phyloP scores from a whole-genome alignment of 2,329 filamentous ascomycete species.

The Lithohypha guttulata region DNA sequence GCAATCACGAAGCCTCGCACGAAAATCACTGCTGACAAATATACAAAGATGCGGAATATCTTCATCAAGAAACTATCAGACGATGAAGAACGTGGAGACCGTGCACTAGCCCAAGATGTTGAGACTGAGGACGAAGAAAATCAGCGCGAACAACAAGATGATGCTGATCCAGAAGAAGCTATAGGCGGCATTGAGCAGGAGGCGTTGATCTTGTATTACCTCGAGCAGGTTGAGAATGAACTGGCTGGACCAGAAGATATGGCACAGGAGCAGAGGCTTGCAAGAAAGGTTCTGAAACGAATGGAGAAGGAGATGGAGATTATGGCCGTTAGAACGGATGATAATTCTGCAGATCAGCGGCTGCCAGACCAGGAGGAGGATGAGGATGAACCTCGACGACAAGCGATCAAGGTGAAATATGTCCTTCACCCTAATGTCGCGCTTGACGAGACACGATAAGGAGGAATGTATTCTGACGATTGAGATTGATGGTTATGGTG shows the following conservation, averaged over 20 bases:
- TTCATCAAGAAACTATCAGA: conserved; percentile 74
- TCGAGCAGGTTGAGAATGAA: conserved; percentile 81
- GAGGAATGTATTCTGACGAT: neutral
- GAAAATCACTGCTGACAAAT: conserved; percentile 92
- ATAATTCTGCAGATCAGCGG: too few relatives aligned
- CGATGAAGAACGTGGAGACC: conserved; percentile 46
- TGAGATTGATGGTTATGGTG: too few relatives aligned
- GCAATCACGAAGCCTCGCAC: conserved; percentile 43
- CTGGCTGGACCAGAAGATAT: conserved; percentile 72
- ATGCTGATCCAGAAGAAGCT: neutral
- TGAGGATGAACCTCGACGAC: neutral
- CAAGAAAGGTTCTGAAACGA: conserved; percentile 78
- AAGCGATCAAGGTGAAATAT: conserved; percentile 2
- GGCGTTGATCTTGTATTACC: conserved; percentile 74
- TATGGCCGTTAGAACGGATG: conserved; percentile 1
- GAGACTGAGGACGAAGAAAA: neutral
- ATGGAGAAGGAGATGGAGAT: conserved; percentile 64
- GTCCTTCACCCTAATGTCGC: conserved; percentile 9
- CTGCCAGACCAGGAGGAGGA: conserved; percentile 1
- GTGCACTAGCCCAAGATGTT: neutral
- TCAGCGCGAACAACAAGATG: neutral
- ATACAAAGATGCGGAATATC: conserved; percentile 78
- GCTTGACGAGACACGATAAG: neutral
- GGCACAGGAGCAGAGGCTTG: conserved; percentile 60
- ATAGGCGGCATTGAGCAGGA: conserved; percentile 65